Base-by-base conservation (phyloP, 352 stramenopile species). In the Globisporangium sylvaticum region DNA sequence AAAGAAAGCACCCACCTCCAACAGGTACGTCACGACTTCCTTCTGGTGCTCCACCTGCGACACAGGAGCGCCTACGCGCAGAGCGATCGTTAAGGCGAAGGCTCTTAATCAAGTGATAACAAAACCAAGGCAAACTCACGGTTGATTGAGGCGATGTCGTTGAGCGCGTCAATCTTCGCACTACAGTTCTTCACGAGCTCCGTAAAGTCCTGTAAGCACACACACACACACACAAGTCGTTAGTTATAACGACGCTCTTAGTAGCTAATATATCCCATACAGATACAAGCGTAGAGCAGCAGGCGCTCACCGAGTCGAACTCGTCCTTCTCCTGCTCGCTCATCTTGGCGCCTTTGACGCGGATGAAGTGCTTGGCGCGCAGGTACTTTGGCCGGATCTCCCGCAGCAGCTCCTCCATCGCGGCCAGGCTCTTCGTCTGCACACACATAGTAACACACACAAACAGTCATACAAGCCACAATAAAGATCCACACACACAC, bases 261-360 rank as follows among this genome's bases (percentile, higher is more conserved):
- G 31, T 8, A 37, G 31, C 31, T 37, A 37, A 37, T 37, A 37
- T 37, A 50, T 24, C 7, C 42, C 18, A 50, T 50, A 50, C 14
- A n/a, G 27, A 24, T 15, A 24, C 2, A 37, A 37, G 31, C 6
- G 29, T 22, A 31, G 25, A 58, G 14, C 29, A 20, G 6, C 29
- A 20, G 6, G 20, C 2, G 37, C 77, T 27, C 72, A 92, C 84
- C 25, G 77, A 74, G 67, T 93, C 85, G 61, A 93, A 75, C 63
- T 90, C 85, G 64, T 91, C 83, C 71, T 93, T 93, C 56, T 91
- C 80, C 50, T 73, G 66, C 75, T 92, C 83, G 46, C 69, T 89
- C 81, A 94, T 91, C 29, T 64, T 70, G 10, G 73, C 68, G 44
- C 77, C 80, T 76, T 89, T 89, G 10, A 78, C 65, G 48, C 85